Conservation (phyloP, 78 protist species). For the Dictyostelium citrinum region DNA sequence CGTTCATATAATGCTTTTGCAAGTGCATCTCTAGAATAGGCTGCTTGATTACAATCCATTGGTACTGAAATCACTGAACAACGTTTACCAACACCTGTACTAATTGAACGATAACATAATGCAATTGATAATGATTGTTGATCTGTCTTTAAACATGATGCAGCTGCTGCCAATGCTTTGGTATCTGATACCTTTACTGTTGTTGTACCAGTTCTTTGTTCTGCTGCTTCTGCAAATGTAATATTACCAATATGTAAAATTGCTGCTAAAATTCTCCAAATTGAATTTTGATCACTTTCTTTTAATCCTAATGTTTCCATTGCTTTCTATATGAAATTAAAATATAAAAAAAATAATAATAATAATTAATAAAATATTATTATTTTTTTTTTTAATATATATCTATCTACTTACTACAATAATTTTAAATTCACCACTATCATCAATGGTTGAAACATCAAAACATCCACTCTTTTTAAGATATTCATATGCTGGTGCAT, state of each 20-base stretch:
- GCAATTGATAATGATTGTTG: constrained; percentile 33
- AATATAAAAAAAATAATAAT: background rate
- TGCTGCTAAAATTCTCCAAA: constrained; percentile 79
- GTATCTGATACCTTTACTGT: constrained; percentile 10
- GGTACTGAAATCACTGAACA: constrained; percentile 76
- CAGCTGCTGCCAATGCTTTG: constrained; percentile 49
- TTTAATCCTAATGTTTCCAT: constrained; percentile 80
- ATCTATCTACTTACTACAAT: constrained; percentile 18
- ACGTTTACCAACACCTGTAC: constrained; percentile 79
- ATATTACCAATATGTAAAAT: constrained; percentile 89
- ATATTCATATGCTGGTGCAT: constrained; percentile 30
- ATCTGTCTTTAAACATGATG: constrained; percentile 45
- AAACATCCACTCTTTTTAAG: constrained; percentile 69
- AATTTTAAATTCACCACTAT: constrained; percentile 66
- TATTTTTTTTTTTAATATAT: background rate
- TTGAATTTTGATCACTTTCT: constrained; percentile 56
- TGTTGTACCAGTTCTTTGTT: constrained; percentile 31
- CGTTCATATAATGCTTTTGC: constrained; percentile 86
- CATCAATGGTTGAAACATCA: constrained; percentile 85
- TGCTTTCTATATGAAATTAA: constrained; percentile 28
- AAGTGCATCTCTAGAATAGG: constrained; percentile 88
- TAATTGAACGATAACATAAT: constrained; percentile 68
- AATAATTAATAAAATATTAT: background rate
- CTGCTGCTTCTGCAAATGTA: constrained; percentile 62
- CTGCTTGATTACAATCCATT: constrained; percentile 58